These are phyloP conservation scores for Penicillium sp. DNA, from an alignment of 2,329 filamentous ascomycete genomes.

Conservation along the genomic window DNA sequence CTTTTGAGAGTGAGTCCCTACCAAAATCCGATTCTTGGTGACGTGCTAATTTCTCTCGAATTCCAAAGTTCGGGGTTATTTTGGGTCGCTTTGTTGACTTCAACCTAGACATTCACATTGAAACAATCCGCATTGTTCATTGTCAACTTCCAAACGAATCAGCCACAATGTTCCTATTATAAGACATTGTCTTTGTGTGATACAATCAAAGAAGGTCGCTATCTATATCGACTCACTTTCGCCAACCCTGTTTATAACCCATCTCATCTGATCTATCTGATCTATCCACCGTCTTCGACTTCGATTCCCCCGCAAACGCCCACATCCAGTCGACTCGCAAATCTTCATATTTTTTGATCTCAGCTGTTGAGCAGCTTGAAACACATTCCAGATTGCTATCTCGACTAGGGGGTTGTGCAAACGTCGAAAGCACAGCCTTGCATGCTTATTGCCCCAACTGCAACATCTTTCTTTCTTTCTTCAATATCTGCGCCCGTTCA, in stretches of 20 bases:
- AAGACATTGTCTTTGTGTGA: slow-evolving; percentile 8
- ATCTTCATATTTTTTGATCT: neutral
- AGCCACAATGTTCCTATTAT: slow-evolving; percentile 4
- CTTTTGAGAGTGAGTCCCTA: neutral
- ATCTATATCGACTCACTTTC: slow-evolving; percentile 2
- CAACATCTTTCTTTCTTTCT: slow-evolving; percentile 8
- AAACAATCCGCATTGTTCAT: slow-evolving; percentile 2
- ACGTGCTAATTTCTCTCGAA: slow-evolving; percentile 3
- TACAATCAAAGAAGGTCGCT: slow-evolving; percentile 3
- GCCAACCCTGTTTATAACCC: neutral
- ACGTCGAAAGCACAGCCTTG: neutral
- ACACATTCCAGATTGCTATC: neutral
- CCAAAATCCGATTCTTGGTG: neutral
- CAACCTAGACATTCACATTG: neutral
- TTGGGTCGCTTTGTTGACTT: slow-evolving; percentile 6
- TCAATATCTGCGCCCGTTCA: slow-evolving; percentile 18
- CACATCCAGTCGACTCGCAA: neutral
- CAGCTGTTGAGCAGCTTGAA: slow-evolving; percentile 1
- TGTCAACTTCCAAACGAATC: neutral
- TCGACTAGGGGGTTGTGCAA: neutral
- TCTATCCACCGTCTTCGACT: neutral
- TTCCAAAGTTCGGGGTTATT: slow-evolving; percentile 4
- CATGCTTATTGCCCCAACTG: neutral
- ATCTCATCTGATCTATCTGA: neutral
- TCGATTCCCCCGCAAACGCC: slow-evolving; percentile 7